Percentiles rank a stretch among this genome's conserved stretches.
Evolutionary conservation across 129 eudicot species (phyloP).

Genomic region (Rutidosis leptorrhynchoides): DNA sequence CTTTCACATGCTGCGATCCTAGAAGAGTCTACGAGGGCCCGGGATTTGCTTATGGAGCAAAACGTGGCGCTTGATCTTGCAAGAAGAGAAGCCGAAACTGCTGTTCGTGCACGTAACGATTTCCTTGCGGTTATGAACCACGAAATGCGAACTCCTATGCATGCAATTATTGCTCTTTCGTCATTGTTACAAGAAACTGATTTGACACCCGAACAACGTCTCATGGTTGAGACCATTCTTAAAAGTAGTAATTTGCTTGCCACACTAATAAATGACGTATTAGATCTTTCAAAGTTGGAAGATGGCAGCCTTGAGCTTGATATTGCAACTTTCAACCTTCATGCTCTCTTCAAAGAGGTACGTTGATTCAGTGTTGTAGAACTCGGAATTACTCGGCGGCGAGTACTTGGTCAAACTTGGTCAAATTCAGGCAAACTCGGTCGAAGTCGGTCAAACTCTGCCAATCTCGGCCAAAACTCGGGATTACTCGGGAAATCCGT

Average conservation of each 20-base stretch:
- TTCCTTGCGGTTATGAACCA: conserved; percentile 99
- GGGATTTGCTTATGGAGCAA: conserved; percentile 88
- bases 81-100: conserved; percentile 94
- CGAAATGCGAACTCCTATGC: conserved; percentile 99
- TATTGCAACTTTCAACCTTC: conserved; percentile 62
- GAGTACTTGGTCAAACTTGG: no score
- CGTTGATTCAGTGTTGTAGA: no score
- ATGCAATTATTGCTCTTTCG: conserved; percentile 85
- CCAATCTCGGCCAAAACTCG: no score
- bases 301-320: conserved; percentile 98
- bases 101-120: conserved; percentile 93
- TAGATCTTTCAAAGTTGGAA: conserved; percentile 92
- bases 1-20: conserved; percentile 98
- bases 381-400: no score
- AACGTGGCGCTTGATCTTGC: conserved; percentile 97
- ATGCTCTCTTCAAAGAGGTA: conserved; percentile 79
- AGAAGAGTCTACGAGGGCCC: conserved; percentile 97
- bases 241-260: conserved; percentile 91
- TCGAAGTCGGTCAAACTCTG: no score
- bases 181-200: conserved; percentile 81
- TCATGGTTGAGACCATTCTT: conserved; percentile 90
- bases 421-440: no score
- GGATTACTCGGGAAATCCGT: no score
- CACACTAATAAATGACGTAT: conserved; percentile 83
- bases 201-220: conserved; percentile 87